Evolutionary conservation across 1,284 basidiomycete genomes (phyloP), one percentile per base, ranked within the genome.

Genomic region (Boletus hoseneyae): DNA sequence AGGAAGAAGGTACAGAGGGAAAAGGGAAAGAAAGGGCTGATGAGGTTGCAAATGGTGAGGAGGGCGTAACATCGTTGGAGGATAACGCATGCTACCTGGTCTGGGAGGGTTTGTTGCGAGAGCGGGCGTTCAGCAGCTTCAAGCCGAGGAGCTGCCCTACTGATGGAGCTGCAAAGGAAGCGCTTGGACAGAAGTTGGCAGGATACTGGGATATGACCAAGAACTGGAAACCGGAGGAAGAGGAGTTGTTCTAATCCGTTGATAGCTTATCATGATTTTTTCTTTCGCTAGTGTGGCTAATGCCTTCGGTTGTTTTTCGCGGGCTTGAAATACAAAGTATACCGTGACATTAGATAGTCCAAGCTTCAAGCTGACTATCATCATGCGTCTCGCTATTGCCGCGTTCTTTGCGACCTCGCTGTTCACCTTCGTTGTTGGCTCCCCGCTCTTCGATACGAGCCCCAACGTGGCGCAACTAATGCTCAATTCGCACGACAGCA

Each of bases 151-250:
- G 83, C 52, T 93, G 89, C 57, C 92, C 93, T 42, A 90, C 87
- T 6, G 96, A 99, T 68, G 71, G 77, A 19, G 76, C 83, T 41
- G 96, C 92, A 7, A 91, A 91, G 70, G 93, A 97, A 60, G 76
- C 82, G 45, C 74, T 97, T 33, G 94, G 93, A 0, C 75, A 80
- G 51, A 91, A 86, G 73, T 70, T 93, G 69, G 84, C 86, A 36
- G 88, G 91, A 0, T 91, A 93, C 65, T 97, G 95, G 95, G 96
- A 97, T 68, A 80, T 92, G 66, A 87, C 93, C 30, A 97, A 94
- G 81, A 87, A 87, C 60, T 89, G 82, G 80, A 87, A 82, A 63
- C 78, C 81, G 3, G 85, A 87, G 65, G 87, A 90, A 48, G 85
- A 88, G 56, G 84, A 87, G 54, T 56, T 84, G 55, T 82, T 82